Base-by-base conservation (phyloP, 371 early-diverging fungal species). In the Entomophthora muscae region DNA sequence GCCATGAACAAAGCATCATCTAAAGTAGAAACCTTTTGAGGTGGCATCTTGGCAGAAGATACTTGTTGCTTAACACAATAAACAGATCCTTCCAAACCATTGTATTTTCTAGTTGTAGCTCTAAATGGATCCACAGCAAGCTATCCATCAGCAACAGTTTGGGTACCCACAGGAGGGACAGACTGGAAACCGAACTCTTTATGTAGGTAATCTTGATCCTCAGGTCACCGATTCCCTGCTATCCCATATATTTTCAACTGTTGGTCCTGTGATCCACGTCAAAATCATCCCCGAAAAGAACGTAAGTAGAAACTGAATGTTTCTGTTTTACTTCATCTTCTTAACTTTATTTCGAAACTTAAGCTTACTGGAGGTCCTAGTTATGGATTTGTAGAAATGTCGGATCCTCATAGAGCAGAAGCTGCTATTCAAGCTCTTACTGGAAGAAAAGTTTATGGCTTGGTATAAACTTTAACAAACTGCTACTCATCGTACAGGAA, bases 351-450 rank as follows among this genome's bases (percentile, higher is more conserved):
- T 21, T 55, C 12, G 27, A 55, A 12, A 21, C n/a, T 31, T 59
- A 27, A 29, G 30, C 21, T 59, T 31, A 29, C 59, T 59, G 59
- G 26, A 26, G 81, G 85, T 30, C 72, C 86, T 63, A 88, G 86
- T 73, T 93, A 89, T 74, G 94, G 90, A n/a, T 93, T 93, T 71
- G 84, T 94, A 53, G 92, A 91, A 69, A 89, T 85, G 76, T 70
- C 66, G 57, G 86, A 86, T 53, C 85, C 83, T 68, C 73, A 73
- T 51, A 70, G 77, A 53, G 94, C 94, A 26, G 87, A 87, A 52
- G 67, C 71, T 63, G 91, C 91, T 51, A 71, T 91, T 27, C 79
- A 84, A 67, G 74, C 68, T 27, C 76, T 92, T 72, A 88, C 88
- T 67, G 91, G 91, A 3, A 79, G 82, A 64, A 80, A 77, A 57